Evolutionary conservation across 345 rosid species (phyloP), one percentile per base, ranked within the genome.

Genomic region (Eucalyptus brandiana): DNA sequence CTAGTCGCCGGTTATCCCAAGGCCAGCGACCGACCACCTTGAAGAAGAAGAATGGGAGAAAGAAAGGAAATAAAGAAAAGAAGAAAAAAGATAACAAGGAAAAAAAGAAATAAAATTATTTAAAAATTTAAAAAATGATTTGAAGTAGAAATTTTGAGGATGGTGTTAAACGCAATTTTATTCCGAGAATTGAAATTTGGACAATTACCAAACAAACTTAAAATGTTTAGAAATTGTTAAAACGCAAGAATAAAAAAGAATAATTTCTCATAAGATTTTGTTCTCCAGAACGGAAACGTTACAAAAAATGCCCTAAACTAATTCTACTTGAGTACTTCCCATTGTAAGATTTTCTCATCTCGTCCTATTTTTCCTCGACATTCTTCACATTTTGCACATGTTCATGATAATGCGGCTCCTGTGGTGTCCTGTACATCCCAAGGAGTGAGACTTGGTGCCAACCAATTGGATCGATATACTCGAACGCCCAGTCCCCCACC

Each of bases 1-100:
- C 7, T 6, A 0, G 53, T 50, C 7, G 1, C 3, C 0, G 3
- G 1, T 15, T 50, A 50, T 50, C 53, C 7, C 7, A 2, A 0
- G 18, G 6, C 18, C 1, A 50, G 3, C 19, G 7, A 15, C 6
- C 7, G 3, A 3, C 7, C 53, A 50, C 53, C 6, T 50, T 50
- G 53, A 50, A 50, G 53, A 50, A 50, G 19, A 50, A 50, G 53
- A 50, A 50, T 0, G 0, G 3, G 53, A 50, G 53, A 50, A 50
- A 50, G 18, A 50, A 50, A 50, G 53, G 19, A 50, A 50, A 50
- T 7, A 50, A 50, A 50, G 53, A 50, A 50, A 50, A 15, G 19
- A 50, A 50, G 18, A 50, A 15, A 49, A 5, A 47, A 47, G 4
- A 12, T 12, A 12, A 48, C 4, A 48, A 48, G 5, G 4, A 12